Base-by-base conservation (phyloP, 371 early-diverging fungal genomes). In the Syncephalis plumigaleata region DNA sequence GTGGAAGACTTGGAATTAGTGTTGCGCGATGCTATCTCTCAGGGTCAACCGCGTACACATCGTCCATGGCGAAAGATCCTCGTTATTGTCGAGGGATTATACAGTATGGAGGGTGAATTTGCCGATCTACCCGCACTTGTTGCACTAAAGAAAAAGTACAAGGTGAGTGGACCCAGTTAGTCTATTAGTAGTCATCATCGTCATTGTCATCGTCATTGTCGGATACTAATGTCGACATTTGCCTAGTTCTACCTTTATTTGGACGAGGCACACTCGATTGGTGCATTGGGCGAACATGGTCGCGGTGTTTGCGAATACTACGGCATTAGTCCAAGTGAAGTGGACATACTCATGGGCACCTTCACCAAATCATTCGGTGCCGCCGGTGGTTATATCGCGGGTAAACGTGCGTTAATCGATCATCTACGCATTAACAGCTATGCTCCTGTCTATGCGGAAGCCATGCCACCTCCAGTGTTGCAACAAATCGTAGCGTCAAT, bases 351-450 rank as follows among this genome's bases (percentile, higher is more conserved):
- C 36, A 99, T 99, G 99, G 99, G 99, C 15, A 99, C 99, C 2
- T 98, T 98, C 59, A 98, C 98, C 23, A 99, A 99, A 68, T 91
- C 91, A 38, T 99, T 99, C 76, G 98, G 98, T 54, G 94, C 97
- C 21, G 89, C 93, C 40, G 98, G 98, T 54, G 98, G 98, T 16
- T 98, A 97, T 59, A 91, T 98, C 61, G 87, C 93, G 31, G 90
- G 83, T 16, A 65, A 63, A 51, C 73, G 77, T 59, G 66, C 68
- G n/a, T 59, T 98, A 36, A 79, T 99, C 48, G 80, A 89, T 61
- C 73, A 84, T 63, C 52, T 99, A 47, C 79, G 92, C 38, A 56
- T 84, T 26, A 64, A 64, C 39, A 79, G 80, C 53, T 90, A 94
- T 64, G 74, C 91, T 11, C 72, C 80, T 37, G 58, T 81, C 27